Base-by-base conservation (phyloP, 345 rosid species). In the Pistacia atlantica region DNA sequence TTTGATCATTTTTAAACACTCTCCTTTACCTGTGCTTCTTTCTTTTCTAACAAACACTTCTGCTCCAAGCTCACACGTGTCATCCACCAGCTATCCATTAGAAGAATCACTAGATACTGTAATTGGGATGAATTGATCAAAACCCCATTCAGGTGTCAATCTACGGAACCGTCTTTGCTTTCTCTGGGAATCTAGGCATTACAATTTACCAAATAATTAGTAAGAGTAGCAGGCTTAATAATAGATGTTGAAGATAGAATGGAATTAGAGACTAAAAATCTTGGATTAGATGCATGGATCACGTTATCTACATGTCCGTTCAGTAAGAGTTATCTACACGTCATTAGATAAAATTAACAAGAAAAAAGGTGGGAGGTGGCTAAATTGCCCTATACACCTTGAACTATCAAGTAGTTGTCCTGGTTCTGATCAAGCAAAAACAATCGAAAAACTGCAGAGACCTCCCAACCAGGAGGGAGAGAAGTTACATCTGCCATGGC, bases 391-490 rank as follows among this genome's bases (percentile, higher is more conserved):
- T 42, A 42, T 1, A 5, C 46, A 80, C 91, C 91, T 78, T 82
- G 86, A 74, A 80, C 46, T 69, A 75, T 58, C 62, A 61, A 63
- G 83, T 84, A 79, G 61, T 69, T 80, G 69, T 76, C 81, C 22
- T 72, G 75, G 80, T 71, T 77, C 80, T 86, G 89, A 69, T 88
- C 86, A 45, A 84, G 86, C 77, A 89, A 75, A 70, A 83, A 89
- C 73, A 92, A 42, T 33, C 91, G 83, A 78, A 85, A 65, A 79
- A 77, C 75, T 1, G 86, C 87, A 12, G 64, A 79, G 74, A 86
- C 86, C 82, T 90, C 90, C 89, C 89, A 88, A n/a, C 83, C 85
- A 22, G 72, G 80, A 69, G 74, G 61, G 25, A 89, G 63, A 3
- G 89, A 86, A 62, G 65, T n/a, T 72, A 88, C 65, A 78, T 85